Percentiles rank a stretch among this genome's conserved stretches.
These are phyloP conservation scores for Paraleonurus japonicus DNA, from an alignment of 257 asterid genomes.

Conservation along the genomic window DNA sequence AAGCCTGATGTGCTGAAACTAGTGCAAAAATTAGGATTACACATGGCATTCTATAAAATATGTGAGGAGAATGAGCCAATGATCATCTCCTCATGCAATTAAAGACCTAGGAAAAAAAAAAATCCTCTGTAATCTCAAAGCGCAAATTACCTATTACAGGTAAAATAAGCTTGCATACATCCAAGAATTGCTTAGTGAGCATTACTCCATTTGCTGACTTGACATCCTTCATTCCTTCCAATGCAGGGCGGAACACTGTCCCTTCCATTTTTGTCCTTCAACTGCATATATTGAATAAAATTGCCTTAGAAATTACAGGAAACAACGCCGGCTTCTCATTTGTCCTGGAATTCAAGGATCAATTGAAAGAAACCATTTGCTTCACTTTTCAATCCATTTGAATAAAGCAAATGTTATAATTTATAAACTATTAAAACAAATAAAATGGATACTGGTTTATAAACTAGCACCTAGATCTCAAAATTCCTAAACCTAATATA, in stretches of 20 bases:
- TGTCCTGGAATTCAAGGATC: not conserved
- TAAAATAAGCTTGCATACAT: slow-evolving; percentile 80
- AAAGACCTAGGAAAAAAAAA: slow-evolving; percentile 1
- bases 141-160: slow-evolving; percentile 73
- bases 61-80: not conserved
- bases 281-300: slow-evolving; percentile 28
- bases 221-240: slow-evolving; percentile 90
- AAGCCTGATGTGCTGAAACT: not conserved
- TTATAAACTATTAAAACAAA: not conserved
- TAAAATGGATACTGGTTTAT: slow-evolving; percentile 14
- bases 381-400: not conserved
- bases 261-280: slow-evolving; percentile 65
- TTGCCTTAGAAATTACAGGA: not conserved
- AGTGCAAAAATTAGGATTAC: not conserved
- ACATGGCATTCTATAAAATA: not conserved
- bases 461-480: slow-evolving; percentile 20
- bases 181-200: slow-evolving; percentile 89
- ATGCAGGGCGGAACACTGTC: slow-evolving; percentile 76
- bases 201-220: slow-evolving; percentile 78
- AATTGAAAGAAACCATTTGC: not conserved
- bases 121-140: slow-evolving; percentile 10
- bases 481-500: not conserved
- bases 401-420: not conserved
- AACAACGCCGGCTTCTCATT: not conserved
- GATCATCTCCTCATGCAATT: slow-evolving; percentile 3